Evolutionary conservation across 192 early-diverging fungal species (phyloP), one percentile per base, ranked within the genome.

Genomic region (Coemansia sp.): DNA sequence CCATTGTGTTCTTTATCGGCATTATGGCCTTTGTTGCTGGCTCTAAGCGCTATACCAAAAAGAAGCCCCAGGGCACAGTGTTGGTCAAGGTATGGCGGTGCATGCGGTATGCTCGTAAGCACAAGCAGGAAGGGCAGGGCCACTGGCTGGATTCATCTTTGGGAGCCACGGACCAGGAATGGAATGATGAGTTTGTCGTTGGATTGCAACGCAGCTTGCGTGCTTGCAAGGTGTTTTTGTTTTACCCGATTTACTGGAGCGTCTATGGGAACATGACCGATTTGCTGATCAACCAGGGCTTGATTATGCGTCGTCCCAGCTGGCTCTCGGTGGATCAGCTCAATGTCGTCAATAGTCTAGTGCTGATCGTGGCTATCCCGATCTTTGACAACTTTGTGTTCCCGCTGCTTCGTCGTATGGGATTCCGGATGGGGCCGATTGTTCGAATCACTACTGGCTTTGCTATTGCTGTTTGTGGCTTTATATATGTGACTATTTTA

Each of bases 171-270:
- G 55, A 15, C 26, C 55, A 55, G 55, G 36, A 31, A 47, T 88
- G 85, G 85, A 69, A 87, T 55, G 82, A 87, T 63, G 59, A 79
- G 43, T 88, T 88, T 59, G 76, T 88, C 26, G 67, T 81, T 59
- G 83, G 87, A 30, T 71, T 86, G 31, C 68, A 67, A 39, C 66
- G 80, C 43, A 71, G 80, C 4, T 49, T 86, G 38, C 60, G 72
- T 23, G 85, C 85, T 14, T 85, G 85, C 63, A 64, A 61, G 39
- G 81, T 88, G 26, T 88, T 86, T 58, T 53, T 79, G 52, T 84
- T 83, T 58, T 88, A 69, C 57, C 87, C 87, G 3, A 37, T 86
- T 49, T 88, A 82, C 74, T 88, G 85, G 87, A 69, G 80, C 28
- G 71, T 80, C 12, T 78, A 82, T 55, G 70, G 57, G 53, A 77